phyloP scores from a whole-genome alignment of 495 filamentous ascomycete genomes.

The Aspergillus avenaceus region DNA sequence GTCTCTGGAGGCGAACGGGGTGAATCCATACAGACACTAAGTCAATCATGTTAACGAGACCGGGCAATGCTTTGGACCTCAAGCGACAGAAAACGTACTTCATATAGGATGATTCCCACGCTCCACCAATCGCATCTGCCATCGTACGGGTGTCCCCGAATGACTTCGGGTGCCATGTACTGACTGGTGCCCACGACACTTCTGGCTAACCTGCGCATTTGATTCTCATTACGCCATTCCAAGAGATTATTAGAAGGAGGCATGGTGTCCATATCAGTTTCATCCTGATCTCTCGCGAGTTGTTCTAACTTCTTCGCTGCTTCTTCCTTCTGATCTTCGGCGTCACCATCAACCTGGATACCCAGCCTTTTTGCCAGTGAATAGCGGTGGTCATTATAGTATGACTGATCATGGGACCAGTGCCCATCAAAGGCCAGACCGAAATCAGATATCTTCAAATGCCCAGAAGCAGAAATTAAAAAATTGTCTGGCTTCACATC shows the following conservation, averaged over 20 bases:
- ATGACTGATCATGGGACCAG: constrained; percentile 84
- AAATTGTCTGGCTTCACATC: constrained; percentile 98
- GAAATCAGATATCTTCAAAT: constrained; percentile 94
- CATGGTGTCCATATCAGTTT: constrained; percentile 10
- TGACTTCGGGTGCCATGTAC: constrained; percentile 95
- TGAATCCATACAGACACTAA: constrained; percentile 82
- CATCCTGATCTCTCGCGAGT: background rate
- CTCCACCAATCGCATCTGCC: constrained; percentile 97
- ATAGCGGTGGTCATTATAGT: constrained; percentile 78
- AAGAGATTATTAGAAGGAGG: constrained; percentile 45
- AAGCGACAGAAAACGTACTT: constrained; percentile 42
- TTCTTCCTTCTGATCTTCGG: constrained; percentile 57
- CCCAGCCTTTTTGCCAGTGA: constrained; percentile 70
- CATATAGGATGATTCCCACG: constrained; percentile 85
- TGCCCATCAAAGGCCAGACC: constrained; percentile 92
- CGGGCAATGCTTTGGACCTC: too few relatives aligned
- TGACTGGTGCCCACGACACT: constrained; percentile 95
- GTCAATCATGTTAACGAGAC: background rate
- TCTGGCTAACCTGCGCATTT: constrained; percentile 68
- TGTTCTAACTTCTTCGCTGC: constrained; percentile 18
- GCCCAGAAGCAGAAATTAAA: constrained; percentile 78
- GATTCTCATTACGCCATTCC: constrained; percentile 72
- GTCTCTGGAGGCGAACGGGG: constrained; percentile 81
- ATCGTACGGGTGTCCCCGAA: constrained; percentile 79
- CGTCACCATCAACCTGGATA: constrained; percentile 71